Base-by-base conservation (phyloP, 192 early-diverging fungal genomes). In the Thoreauomyces humboldtii region DNA sequence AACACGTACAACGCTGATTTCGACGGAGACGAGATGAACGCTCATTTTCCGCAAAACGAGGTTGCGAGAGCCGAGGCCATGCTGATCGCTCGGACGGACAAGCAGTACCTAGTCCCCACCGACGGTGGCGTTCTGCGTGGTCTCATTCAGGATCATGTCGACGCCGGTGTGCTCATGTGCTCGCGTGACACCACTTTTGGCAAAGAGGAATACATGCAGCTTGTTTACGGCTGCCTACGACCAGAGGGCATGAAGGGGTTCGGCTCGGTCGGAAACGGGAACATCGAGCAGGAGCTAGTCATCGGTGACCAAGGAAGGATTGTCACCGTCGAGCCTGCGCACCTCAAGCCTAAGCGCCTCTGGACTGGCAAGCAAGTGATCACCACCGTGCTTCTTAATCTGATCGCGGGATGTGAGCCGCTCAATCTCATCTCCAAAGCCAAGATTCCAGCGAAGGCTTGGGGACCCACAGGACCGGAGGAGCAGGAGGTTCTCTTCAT, bases 1-100 rank as follows among this genome's bases (percentile, higher is more conserved):
- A 78, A 78, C 68, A 71, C 74, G 17, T 76, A 76, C 59, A 76
- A 74, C 52, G 95, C 95, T 61, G 98, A 99, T 87, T 99, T 99
- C 84, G 98, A 99, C 75, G 98, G 98, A 69, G 98, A 98, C 81
- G 98, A 99, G 81, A 99, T 99, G 98, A 99, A 99, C 80, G 88
- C 96, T 63, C 98, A 99, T 84, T 99, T 98, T 74, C 95, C 96
- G 41, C 98, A 99, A 76, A 98, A 92, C 78, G 95, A 98, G 74
- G 79, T 92, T 42, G 98, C 93, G 4, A 86, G 96, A 51, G 89
- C 98, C 25, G 98, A 99, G 79, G 93, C 95, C 42, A 88, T 89
- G 73, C 71, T 94, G 75, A 98, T 99, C 71, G 95, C 94, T 52
- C 88, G 88, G 48, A 95, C 92, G 4, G 95, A 98, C 69, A 79